These are phyloP conservation scores for Gliomastix tumulicola DNA, from an alignment of 2,329 filamentous ascomycete species.

Conservation along the genomic window DNA sequence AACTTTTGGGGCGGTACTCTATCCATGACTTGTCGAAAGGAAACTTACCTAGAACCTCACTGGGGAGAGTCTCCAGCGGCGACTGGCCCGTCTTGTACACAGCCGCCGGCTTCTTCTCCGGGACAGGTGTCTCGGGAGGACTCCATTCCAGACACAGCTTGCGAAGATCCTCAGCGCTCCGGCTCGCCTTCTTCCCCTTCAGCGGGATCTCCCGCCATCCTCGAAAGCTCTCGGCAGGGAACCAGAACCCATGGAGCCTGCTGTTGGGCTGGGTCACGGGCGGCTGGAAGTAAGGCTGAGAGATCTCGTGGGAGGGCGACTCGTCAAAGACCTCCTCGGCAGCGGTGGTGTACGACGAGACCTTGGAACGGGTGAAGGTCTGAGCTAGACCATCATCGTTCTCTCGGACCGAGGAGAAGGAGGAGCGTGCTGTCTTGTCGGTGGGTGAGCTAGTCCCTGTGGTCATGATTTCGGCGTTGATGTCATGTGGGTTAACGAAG, in stretches of 20 bases:
- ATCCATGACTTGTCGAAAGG: no score
- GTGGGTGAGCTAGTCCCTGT: slow-evolving; percentile 26
- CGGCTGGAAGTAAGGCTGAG: slow-evolving; percentile 38
- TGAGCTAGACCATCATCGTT: slow-evolving; percentile 52
- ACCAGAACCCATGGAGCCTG: slow-evolving; percentile 51
- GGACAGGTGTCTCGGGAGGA: slow-evolving; percentile 18
- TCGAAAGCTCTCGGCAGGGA: slow-evolving; percentile 49
- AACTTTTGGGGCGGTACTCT: background rate
- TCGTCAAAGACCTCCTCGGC: slow-evolving; percentile 46
- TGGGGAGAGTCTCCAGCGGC: slow-evolving; percentile 60
- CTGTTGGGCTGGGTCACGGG: slow-evolving; percentile 49
- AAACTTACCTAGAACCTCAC: slow-evolving; percentile 63
- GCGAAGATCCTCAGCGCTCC: slow-evolving; percentile 54
- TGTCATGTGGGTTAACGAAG: slow-evolving; percentile 4
- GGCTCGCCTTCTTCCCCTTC: slow-evolving; percentile 51
- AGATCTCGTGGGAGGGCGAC: slow-evolving; percentile 32
- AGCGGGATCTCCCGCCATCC: slow-evolving; percentile 59
- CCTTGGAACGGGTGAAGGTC: slow-evolving; percentile 56
- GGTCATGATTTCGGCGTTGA: slow-evolving; percentile 16
- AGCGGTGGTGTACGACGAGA: slow-evolving; percentile 48
- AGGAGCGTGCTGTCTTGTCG: slow-evolving; percentile 39
- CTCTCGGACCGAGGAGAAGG: slow-evolving; percentile 57
- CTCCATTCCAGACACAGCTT: slow-evolving; percentile 49
- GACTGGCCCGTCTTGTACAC: slow-evolving; percentile 36
- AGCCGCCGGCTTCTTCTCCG: slow-evolving; percentile 20